Base-by-base conservation (phyloP, 805 yeast genomes). In the Isabelozyma gotoi region DNA sequence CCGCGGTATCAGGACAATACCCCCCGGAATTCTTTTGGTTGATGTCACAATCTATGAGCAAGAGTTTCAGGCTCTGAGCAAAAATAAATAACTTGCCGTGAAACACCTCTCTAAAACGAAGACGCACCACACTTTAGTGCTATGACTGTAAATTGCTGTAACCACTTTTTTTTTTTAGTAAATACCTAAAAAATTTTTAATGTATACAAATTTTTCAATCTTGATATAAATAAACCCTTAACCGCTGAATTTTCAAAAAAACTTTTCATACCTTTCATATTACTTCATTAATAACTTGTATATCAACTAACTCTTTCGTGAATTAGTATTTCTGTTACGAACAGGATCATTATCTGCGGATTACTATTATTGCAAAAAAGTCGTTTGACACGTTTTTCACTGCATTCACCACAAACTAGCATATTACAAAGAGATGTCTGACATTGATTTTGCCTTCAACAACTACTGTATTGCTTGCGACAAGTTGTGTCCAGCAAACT, bases 381-480 rank as follows among this genome's bases (percentile, higher is more conserved):
- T 44, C 11, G 33, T 33, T 19, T 40, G 36, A 19, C 39, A 10
- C 14, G 38, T 14, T 19, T 40, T 40, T 17, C 41, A 40, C 39
- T 44, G 41, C 41, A 36, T 31, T 15, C 12, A 39, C 19, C 15
- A 29, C 10, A 12, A 15, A 39, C 18, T 16, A 27, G 31, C 39
- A 24, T n/a, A 24, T 24, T 24, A 24, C 12, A 24, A 10, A 24
- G 12, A 24, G 1, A 73, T 74, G 77, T 64, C 78, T 34, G 65
- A 62, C 43, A 18, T 18, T 12, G 36, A 34, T 34, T 34, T 34
- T 15, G 65, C 65, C 57, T 67, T 67, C 49, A 65, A 67, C 47
- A 64, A 67, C 51, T 67, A 64, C 50, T 67, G 73, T 51, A 60
- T 67, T 19, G 52, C 62, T 33, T 67, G 73, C 50, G 71, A 66